Base-by-base conservation (phyloP, 2,329 filamentous ascomycete species). In the Neofusicoccum laricinum region DNA sequence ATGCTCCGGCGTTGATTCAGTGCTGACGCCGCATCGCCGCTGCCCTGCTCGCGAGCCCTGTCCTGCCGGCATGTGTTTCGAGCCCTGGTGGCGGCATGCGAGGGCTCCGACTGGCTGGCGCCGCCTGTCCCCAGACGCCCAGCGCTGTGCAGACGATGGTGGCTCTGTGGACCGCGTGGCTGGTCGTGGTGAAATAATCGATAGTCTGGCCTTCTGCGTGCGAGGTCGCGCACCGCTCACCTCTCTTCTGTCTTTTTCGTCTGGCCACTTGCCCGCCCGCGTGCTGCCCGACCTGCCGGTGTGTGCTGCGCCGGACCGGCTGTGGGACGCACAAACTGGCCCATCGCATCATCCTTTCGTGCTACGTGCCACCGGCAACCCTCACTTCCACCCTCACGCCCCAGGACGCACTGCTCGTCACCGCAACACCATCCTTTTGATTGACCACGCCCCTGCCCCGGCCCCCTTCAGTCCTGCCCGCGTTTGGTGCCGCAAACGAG, bases 401-500 rank as follows among this genome's bases (percentile, higher is more conserved):
- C 53, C 40, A 57, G 17, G 8, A n/a, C 53, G 38, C 40, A 30
- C 40, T n/a, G 41, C 41, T 21, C 55, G 55, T 59, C 55, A 59
- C 55, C 55, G 55, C 55, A 59, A 36, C 55, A 59, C 55, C 25
- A 46, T 45, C 55, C 25, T 59, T 59, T 59, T 59, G 55, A 46
- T 46, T 46, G 25, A 19, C 21, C n/a, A n/a, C 25, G 25, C 40
- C 40, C 40, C 30, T 45, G 40, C 41, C 36, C 32, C 55, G 15
- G 40, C 40, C 8, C 6, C 38, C n/a, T 43, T n/a, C n/a, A 15
- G 21, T 17, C 19, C 38, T 34, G 38, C 15, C 40, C 25, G 38
- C 53, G 53, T 45, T 58, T 58, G 53, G 17, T 30, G 38, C 40
- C 25, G 40, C 55, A 59, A 59, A 57, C 53, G 25, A 40, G 32